Evolutionary conservation across 2,329 filamentous ascomycete genomes (phyloP).

Genomic region (Malbranchea zuffiana): DNA sequence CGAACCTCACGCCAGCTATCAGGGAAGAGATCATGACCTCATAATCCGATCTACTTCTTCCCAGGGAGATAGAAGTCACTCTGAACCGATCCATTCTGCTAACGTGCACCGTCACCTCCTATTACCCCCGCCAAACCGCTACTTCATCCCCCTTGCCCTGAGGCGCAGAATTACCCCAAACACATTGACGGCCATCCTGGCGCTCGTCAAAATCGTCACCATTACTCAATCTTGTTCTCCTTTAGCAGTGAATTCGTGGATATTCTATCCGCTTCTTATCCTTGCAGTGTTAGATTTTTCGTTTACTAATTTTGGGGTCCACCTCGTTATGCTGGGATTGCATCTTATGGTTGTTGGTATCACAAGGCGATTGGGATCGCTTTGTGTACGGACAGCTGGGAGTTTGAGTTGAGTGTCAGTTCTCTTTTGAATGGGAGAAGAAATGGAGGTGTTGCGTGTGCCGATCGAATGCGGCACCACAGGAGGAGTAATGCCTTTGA

Average conservation of each 20-base stretch:
- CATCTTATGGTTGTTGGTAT: constrained; percentile 39
- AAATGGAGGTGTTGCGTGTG: too few relatives aligned
- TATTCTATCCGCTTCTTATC: constrained; percentile 56
- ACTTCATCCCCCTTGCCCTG: constrained; percentile 22
- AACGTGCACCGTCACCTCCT: constrained; percentile 32
- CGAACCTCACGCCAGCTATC: not conserved
- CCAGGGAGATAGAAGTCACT: not conserved
- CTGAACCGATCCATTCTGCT: constrained; percentile 3
- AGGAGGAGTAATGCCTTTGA: not conserved
- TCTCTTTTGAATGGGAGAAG: too few relatives aligned
- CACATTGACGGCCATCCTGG: constrained; percentile 1
- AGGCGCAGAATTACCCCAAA: constrained; percentile 17
- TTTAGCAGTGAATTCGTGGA: constrained; percentile 51
- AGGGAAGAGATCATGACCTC: not conserved
- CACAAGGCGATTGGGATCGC: constrained; percentile 27
- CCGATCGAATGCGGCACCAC: too few relatives aligned
- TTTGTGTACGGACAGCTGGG: constrained; percentile 27
- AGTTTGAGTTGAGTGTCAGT: too few relatives aligned
- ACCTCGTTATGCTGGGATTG: constrained; percentile 33
- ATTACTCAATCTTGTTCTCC: constrained; percentile 61
- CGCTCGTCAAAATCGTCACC: constrained; percentile 53
- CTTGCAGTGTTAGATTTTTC: constrained; percentile 56
- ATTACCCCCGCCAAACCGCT: constrained; percentile 32
- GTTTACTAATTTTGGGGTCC: constrained; percentile 26
- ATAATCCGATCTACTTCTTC: not conserved